Conservation (phyloP, 495 filamentous ascomycete species). For the Penicillium bialowiezense region DNA sequence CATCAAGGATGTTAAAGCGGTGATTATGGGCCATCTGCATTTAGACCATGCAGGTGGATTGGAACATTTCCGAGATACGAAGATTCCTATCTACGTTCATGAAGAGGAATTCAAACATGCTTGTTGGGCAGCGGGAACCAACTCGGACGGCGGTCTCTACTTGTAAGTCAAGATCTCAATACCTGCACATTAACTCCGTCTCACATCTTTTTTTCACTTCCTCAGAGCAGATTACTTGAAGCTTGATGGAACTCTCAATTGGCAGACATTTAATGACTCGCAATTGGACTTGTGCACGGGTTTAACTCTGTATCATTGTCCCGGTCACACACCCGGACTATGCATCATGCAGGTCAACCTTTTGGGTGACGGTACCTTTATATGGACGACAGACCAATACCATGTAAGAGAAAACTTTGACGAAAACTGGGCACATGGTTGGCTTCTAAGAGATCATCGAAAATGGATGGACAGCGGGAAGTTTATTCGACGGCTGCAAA, state of each 20-base stretch:
- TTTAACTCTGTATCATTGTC: constrained; percentile 33
- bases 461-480: constrained; percentile 34
- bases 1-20: neutral
- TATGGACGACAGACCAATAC: constrained; percentile 44
- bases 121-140: too few relatives aligned
- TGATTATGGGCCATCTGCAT: constrained; percentile 47
- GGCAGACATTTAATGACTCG: constrained; percentile 31
- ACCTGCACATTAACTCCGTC: constrained; percentile 12
- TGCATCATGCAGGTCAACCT: constrained; percentile 39
- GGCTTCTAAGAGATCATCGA: constrained; percentile 24
- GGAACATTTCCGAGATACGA: constrained; percentile 45
- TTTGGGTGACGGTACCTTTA: constrained; percentile 32
- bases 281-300: constrained; percentile 34
- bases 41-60: constrained; percentile 53
- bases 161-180: too few relatives aligned
- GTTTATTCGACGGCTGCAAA: constrained; percentile 28
- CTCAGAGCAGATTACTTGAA: neutral
- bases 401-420: constrained; percentile 39
- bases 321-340: constrained; percentile 39
- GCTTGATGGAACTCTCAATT: constrained; percentile 20
- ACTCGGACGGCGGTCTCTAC: too few relatives aligned
- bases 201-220: neutral
- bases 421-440: constrained; percentile 11
- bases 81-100: constrained; percentile 51
- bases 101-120: constrained; percentile 48